phyloP scores from a whole-genome alignment of 768 basidiomycete genomes.

The Amanita rimosa region DNA sequence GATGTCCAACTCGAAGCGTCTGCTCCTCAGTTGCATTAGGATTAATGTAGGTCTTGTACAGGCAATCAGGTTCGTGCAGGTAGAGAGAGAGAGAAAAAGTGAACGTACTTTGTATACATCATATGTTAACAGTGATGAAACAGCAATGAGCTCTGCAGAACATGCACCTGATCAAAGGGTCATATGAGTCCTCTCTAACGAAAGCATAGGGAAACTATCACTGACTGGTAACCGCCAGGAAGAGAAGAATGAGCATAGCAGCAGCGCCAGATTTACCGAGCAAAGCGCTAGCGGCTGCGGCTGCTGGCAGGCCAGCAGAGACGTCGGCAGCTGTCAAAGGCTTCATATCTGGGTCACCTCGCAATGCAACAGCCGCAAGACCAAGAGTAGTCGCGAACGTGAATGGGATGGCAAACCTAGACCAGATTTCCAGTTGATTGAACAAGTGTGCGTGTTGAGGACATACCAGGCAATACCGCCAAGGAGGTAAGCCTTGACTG shows the following conservation, averaged over 20 bases:
- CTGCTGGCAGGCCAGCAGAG: slow-evolving; percentile 79
- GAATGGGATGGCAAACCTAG: slow-evolving; percentile 81
- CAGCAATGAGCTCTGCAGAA: slow-evolving; percentile 86
- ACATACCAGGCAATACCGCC: slow-evolving; percentile 80
- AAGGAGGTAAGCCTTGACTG: slow-evolving; percentile 83
- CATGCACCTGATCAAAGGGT: slow-evolving; percentile 34
- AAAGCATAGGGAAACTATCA: not conserved
- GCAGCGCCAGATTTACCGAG: slow-evolving; percentile 74
- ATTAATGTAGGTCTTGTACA: slow-evolving; percentile 63
- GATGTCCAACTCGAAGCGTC: slow-evolving; percentile 58
- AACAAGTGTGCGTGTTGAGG: not conserved
- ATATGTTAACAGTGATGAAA: slow-evolving; percentile 74
- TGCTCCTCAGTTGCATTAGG: slow-evolving; percentile 67
- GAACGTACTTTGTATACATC: slow-evolving; percentile 65
- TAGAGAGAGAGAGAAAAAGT: no score
- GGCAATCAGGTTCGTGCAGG: not conserved
- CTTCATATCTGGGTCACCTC: slow-evolving; percentile 43
- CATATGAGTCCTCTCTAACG: not conserved
- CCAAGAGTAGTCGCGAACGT: slow-evolving; percentile 82
- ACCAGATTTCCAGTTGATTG: not conserved
- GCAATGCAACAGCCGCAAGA: slow-evolving; percentile 76
- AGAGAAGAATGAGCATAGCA: slow-evolving; percentile 70
- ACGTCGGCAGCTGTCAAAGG: slow-evolving; percentile 48
- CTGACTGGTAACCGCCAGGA: slow-evolving; percentile 71
- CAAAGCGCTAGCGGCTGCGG: slow-evolving; percentile 74